Base-by-base conservation (phyloP, 768 basidiomycete genomes). In the Suillus fuscotomentosus region DNA sequence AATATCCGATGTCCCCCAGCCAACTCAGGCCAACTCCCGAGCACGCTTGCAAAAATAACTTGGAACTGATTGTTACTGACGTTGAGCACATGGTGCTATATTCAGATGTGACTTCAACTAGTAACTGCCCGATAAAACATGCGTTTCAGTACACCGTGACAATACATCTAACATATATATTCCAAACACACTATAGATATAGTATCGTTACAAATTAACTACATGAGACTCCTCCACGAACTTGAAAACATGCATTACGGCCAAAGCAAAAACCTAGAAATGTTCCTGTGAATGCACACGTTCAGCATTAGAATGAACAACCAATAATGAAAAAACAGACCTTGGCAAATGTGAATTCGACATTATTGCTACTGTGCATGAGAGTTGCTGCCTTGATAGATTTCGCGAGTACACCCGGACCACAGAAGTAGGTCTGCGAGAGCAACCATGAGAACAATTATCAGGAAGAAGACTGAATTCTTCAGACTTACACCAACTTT, bases 301-400 rank as follows among this genome's bases (percentile, higher is more conserved):
- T 36, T 47, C 14, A 65, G 67, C 55, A 0, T 24, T 31, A 38
- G 36, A 39, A 64, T 64, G 50, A 70, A 64, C 5, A 38, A 60
- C 31, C 41, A 64, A 57, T 41, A 73, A 39, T 22, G 36, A 56
- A 36, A 48, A 71, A 70, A 70, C 82, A 70, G 65, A 85, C 94
- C 87, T 96, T 96, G 22, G 89, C 88, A 75, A 97, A 96, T 1
- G 83, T 81, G 77, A 95, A 95, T 54, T 88, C 77, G 53, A 96
- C 85, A 42, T 80, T 77, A 14, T 86, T 71, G 60, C 81, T 81
- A 3, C 81, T 82, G 65, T 87, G 80, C 41, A 82, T 79, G 38
- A 84, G 72, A 14, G 88, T 86, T 13, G 92, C 92, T 65, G 86
- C 82, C 73, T 90, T 90, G 78, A 97, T 88, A 14, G 85, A 79